phyloP scores from a whole-genome alignment of 1,139 yeast genomes.

The Sugiyamaella neomexicana region DNA sequence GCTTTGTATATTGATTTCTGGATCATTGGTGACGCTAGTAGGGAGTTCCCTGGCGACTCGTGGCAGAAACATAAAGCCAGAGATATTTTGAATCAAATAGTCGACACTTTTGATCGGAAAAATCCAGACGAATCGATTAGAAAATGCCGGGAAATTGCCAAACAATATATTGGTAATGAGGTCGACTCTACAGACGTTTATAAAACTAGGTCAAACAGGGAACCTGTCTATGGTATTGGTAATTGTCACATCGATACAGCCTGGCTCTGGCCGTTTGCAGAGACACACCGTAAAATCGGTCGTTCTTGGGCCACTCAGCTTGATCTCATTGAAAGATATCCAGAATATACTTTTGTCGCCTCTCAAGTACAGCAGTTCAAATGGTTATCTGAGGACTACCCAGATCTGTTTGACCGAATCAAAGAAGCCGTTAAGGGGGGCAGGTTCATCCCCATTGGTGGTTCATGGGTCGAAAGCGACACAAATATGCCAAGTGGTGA shows the following conservation, averaged over 20 bases:
- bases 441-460: conserved; percentile 88
- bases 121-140: conserved; percentile 49
- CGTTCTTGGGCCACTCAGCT: conserved; percentile 96
- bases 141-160: conserved; percentile 68
- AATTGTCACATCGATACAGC: conserved; percentile 98
- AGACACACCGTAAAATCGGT: conserved; percentile 85
- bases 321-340: conserved; percentile 78
- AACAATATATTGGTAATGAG: conserved; percentile 60
- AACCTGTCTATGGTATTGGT: conserved; percentile 74
- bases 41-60: conserved; percentile 71
- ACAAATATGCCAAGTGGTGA: conserved; percentile 94
- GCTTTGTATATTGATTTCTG: conserved; percentile 78
- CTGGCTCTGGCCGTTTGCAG: conserved; percentile 98
- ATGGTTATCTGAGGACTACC: conserved; percentile 86
- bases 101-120: conserved; percentile 72
- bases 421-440: conserved; percentile 63
- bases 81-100: conserved; percentile 70
- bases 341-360: conserved; percentile 91
- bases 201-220: conserved; percentile 29
- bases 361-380: conserved; percentile 95
- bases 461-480: conserved; percentile 97
- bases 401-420: conserved; percentile 65
- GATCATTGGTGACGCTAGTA: conserved; percentile 86
- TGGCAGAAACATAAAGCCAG: conserved; percentile 88
- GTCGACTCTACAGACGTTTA: conserved; percentile 66